Evolutionary conservation across 2,329 filamentous ascomycete genomes (phyloP), one percentile per base, ranked within the genome.

Genomic region (Stachybotrys elegans): DNA sequence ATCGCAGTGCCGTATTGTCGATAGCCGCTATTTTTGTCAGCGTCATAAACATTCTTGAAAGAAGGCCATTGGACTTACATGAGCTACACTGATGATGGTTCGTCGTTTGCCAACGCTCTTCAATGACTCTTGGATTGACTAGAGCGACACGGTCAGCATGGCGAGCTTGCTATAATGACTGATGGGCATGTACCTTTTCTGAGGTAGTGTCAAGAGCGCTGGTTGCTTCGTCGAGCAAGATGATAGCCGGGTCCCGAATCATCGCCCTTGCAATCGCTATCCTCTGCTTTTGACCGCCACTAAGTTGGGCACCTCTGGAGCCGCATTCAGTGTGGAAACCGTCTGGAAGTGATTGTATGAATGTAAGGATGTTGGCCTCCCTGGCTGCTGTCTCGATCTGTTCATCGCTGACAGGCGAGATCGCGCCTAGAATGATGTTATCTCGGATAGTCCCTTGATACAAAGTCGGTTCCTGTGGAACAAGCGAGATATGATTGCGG

Each of bases 181-280:
- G 34, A 37, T 37, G n/a, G 20, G 34, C 6, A 37, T 20, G 20
- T 37, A 79, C 62, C 44, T 72, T 72, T 57, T 84, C 81, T 2
- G 73, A 78, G 50, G 79, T 71, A 3, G 78, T 78, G 49, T 85
- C 81, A 0, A 85, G 66, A 5, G 63, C 61, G 14, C 58, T 63
- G 0, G 83, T 86, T 2, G 83, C 83, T 62, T 87, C 83, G 53
- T 86, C 83, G 1, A 87, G 65, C 14, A 87, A 72, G 6, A 87
- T 63, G 13, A 87, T 77, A 3, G 67, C 64, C 0, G 83, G 82
- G 42, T 80, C 67, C 31, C 79, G 76, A 40, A 86, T 69, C 38
- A 86, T 80, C n/a, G 79, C 79, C 16, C 83, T 71, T 2, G 83
- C 83, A 49, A 86, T 86, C 4, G 81, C 80, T 27, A 85, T 71